Percentiles rank a stretch among this genome's conserved stretches.
phyloP scores from a whole-genome alignment of 1,284 basidiomycete genomes.

The Xerocomus nothofagi region DNA sequence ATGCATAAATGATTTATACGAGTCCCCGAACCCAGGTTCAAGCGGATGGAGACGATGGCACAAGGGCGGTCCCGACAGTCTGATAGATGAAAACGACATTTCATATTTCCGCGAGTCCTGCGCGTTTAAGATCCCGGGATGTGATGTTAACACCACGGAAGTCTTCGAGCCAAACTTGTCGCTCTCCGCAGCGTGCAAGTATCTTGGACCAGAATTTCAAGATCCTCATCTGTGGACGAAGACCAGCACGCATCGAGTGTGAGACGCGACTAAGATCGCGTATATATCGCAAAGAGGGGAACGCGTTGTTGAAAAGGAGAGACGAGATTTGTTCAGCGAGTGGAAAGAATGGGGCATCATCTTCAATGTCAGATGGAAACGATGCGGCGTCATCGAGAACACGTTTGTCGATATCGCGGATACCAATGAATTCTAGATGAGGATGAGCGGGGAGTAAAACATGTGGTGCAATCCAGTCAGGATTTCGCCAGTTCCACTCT shows the following conservation, averaged over 20 bases:
- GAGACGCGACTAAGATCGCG: slow-evolving; percentile 51
- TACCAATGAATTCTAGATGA: slow-evolving; percentile 62
- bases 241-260: slow-evolving; percentile 33
- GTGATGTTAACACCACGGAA: slow-evolving; percentile 36
- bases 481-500: slow-evolving; percentile 75
- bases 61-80: not conserved
- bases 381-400: slow-evolving; percentile 43
- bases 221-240: slow-evolving; percentile 28
- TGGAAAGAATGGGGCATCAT: slow-evolving; percentile 58
- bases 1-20: slow-evolving; percentile 21
- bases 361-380: slow-evolving; percentile 33
- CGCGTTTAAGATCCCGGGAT: slow-evolving; percentile 33
- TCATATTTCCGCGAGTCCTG: slow-evolving; percentile 27
- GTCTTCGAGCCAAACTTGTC: slow-evolving; percentile 34
- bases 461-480: slow-evolving; percentile 79
- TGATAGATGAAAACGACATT: not conserved
- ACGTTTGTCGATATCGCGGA: slow-evolving; percentile 67
- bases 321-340: slow-evolving; percentile 63
- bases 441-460: slow-evolving; percentile 64
- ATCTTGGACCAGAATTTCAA: slow-evolving; percentile 38
- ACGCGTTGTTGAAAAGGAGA: slow-evolving; percentile 56
- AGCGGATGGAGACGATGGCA: not conserved
- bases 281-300: slow-evolving; percentile 60
- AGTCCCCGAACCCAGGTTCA: slow-evolving; percentile 1
- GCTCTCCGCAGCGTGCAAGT: slow-evolving; percentile 34